phyloP scores from a whole-genome alignment of 495 filamentous ascomycete species.

The Apodospora peruviana region DNA sequence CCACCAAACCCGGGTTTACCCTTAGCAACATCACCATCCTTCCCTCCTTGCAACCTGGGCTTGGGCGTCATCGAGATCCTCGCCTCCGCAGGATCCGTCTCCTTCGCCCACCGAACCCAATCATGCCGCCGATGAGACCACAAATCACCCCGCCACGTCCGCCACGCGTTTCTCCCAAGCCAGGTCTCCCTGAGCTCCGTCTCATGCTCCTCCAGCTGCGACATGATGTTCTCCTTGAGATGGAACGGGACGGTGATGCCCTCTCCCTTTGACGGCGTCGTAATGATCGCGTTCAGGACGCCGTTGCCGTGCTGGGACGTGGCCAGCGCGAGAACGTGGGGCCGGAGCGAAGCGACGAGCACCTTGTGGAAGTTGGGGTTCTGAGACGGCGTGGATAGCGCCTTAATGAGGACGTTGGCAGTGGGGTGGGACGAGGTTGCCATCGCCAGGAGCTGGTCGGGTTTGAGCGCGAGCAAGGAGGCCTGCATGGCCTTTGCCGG shows the following conservation, averaged over 20 bases:
- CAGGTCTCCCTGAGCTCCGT: slow-evolving; percentile 62
- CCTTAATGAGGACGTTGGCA: slow-evolving; percentile 65
- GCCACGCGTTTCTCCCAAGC: slow-evolving; percentile 78
- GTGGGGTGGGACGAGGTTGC: slow-evolving; percentile 33
- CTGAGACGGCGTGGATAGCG: slow-evolving; percentile 54
- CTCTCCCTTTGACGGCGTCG: slow-evolving; percentile 45
- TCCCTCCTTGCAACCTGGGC: no score
- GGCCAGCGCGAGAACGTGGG: slow-evolving; percentile 58
- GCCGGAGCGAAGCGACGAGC: slow-evolving; percentile 41
- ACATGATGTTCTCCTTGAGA: slow-evolving; percentile 47
- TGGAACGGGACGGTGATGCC: slow-evolving; percentile 44
- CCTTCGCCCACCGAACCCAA: slow-evolving; percentile 67
- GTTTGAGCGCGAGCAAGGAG: slow-evolving; percentile 32
- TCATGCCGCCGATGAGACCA: slow-evolving; percentile 58
- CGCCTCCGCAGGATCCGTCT: slow-evolving; percentile 28
- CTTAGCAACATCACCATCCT: no score
- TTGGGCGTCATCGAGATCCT: slow-evolving; percentile 20
- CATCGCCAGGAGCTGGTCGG: slow-evolving; percentile 31
- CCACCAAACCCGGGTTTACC: no score
- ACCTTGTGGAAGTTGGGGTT: slow-evolving; percentile 49
- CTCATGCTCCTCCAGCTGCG: slow-evolving; percentile 47
- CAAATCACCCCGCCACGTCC: slow-evolving; percentile 86
- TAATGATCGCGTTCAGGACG: slow-evolving; percentile 73
- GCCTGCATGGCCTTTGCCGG: slow-evolving; percentile 36
- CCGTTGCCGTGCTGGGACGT: slow-evolving; percentile 67